These are phyloP conservation scores for Roridomyces roridus DNA, from an alignment of 768 basidiomycete genomes.

Conservation along the genomic window DNA sequence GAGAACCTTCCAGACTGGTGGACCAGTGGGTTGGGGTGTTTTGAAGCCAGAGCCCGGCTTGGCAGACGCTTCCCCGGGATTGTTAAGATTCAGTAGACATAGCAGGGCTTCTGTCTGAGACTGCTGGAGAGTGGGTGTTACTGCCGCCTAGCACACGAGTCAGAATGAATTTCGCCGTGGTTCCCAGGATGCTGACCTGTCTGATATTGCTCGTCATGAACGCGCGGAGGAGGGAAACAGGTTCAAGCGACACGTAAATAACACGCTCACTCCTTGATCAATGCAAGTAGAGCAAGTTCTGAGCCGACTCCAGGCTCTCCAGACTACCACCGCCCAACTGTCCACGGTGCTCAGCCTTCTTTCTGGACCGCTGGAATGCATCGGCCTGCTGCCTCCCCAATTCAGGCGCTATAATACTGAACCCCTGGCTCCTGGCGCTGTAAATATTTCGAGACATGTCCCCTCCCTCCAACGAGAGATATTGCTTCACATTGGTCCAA, in stretches of 20 bases:
- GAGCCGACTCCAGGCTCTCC: conserved; percentile 52
- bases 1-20: conserved; percentile 95
- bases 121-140: conserved; percentile 77
- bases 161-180: not conserved
- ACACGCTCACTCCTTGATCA: not conserved
- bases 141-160: conserved; percentile 36
- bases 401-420: conserved; percentile 51
- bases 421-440: conserved; percentile 38
- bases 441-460: conserved; percentile 47
- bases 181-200: conserved; percentile 8
- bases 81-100: conserved; percentile 86
- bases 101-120: conserved; percentile 88
- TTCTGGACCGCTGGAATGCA: conserved; percentile 58
- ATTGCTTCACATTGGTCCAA: conserved; percentile 67
- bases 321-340: conserved; percentile 54
- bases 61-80: conserved; percentile 52
- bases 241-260: conserved; percentile 3
- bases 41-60: conserved; percentile 54
- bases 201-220: conserved; percentile 22
- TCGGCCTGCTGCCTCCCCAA: conserved; percentile 65
- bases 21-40: conserved; percentile 58
- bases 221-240: too few relatives aligned
- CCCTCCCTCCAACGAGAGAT: conserved; percentile 70
- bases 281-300: conserved; percentile 45
- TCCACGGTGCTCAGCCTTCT: conserved; percentile 61